Evolutionary conservation across 306 rosid species (phyloP).

Genomic region (Dalbergia cochinchinensis): DNA sequence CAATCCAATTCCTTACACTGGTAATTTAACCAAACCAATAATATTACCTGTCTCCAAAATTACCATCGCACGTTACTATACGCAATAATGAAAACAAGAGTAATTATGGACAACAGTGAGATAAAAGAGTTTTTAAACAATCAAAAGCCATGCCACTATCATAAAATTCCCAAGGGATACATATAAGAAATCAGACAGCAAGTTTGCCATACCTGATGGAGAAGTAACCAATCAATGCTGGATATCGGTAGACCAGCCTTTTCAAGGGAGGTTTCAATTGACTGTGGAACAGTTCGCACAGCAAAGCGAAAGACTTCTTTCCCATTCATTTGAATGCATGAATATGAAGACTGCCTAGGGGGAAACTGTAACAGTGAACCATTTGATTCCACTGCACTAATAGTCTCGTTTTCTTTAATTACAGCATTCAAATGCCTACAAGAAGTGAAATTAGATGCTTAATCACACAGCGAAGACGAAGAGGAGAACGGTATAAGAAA

Average conservation of each 20-base stretch:
- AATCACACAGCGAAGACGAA: conserved; percentile 42
- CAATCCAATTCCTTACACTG: no score
- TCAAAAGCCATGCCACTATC: background rate
- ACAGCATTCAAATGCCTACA: conserved; percentile 87
- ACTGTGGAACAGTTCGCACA: conserved; percentile 83
- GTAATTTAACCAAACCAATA: no score
- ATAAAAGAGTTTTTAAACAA: background rate
- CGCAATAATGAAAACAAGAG: background rate
- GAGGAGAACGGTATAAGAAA: conserved; percentile 21
- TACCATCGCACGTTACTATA: no score
- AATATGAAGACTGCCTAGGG: conserved; percentile 68
- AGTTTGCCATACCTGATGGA: conserved; percentile 71
- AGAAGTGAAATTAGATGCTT: conserved; percentile 41
- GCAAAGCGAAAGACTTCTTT: conserved; percentile 97
- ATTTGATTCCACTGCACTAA: conserved; percentile 69
- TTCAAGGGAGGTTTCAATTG: conserved; percentile 78
- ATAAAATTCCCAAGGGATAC: background rate
- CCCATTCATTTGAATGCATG: conserved; percentile 86
- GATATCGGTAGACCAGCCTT: conserved; percentile 78
- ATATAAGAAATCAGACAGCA: background rate
- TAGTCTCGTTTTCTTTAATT: conserved; percentile 54
- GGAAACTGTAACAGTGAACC: conserved; percentile 71
- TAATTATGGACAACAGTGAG: background rate
- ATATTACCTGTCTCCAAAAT: no score
- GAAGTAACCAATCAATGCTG: conserved; percentile 81